Evolutionary conservation across 352 stramenopile species (phyloP), one percentile per base, ranked within the genome.

Genomic region (Phytopythium delawarense): DNA sequence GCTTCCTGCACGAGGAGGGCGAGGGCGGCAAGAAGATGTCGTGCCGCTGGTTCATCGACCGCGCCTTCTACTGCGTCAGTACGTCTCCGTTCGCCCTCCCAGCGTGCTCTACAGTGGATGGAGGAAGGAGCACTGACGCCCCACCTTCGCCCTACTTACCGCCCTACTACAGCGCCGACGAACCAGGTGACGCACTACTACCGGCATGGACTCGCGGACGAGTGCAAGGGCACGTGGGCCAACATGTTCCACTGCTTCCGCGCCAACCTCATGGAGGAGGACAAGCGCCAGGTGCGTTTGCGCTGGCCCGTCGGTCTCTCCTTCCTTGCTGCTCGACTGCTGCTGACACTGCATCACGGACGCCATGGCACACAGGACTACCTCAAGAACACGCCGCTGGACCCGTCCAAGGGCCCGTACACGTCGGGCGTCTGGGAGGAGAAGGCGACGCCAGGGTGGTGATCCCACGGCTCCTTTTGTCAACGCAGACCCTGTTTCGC

Each of bases 181-280:
- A 89, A 92, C 61, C 86, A 94, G 55, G 83, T 92, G 79, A 84
- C 83, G 61, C 77, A 91, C 59, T 92, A 89, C 64, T 94, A 94
- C 62, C 77, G 83, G 37, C 72, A 84, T 49, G 86, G 86, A 1
- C 68, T 71, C 35, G 76, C 82, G 25, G 86, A 94, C 52, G 76
- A 89, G 66, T 94, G 86, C 77, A 86, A 87, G n/a, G 81, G 69
- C 46, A 92, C 78, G 51, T 92, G 81, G 83, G 75, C 66, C 48
- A 91, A 90, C 69, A 91, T 92, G 80, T 90, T 82, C 61, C 69
- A 89, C 52, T 94, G 86, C 65, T 85, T 90, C 39, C 80, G 86
- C 42, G 67, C 78, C 25, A 92, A 78, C 65, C 77, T 92, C 55
- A 94, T 94, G 86, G 77, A 88, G 56, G 76, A 87, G 58, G 73